A percentile compares a stretch with the other conserved stretches of the same genome.
Evolutionary conservation across 345 rosid species (phyloP).

Genomic region (Acer yangbiense): DNA sequence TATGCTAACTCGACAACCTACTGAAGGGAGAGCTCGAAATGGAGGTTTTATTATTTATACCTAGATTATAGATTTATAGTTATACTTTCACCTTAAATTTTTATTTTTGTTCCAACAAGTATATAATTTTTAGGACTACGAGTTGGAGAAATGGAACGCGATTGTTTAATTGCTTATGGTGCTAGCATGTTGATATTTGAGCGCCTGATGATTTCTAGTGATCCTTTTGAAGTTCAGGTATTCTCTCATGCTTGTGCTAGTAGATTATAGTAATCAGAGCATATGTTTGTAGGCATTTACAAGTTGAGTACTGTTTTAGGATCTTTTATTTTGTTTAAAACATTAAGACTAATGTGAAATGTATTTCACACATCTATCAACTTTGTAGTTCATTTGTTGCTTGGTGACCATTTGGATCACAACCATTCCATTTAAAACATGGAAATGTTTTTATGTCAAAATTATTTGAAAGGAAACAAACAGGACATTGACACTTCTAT

Average conservation of each 20-base stretch:
- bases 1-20: constrained; percentile 92
- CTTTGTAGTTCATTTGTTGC: neutral
- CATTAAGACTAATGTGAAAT: neutral
- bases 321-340: neutral
- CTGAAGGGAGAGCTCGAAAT: constrained; percentile 95
- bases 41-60: constrained; percentile 60
- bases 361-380: neutral
- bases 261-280: neutral
- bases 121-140: constrained; percentile 62
- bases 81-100: constrained; percentile 11
- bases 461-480: neutral
- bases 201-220: constrained; percentile 93
- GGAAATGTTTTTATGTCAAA: neutral
- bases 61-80: constrained; percentile 16
- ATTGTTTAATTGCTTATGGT: constrained; percentile 95
- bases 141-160: constrained; percentile 99
- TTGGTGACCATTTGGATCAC: neutral
- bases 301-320: too few relatives aligned
- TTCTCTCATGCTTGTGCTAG: constrained; percentile 5
- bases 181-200: constrained; percentile 90
- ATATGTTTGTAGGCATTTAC: constrained; percentile 3
- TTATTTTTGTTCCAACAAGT: neutral
- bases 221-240: constrained; percentile 97
- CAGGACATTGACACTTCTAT: neutral
- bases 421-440: neutral